Evolutionary conservation across 441 rosid species (phyloP).

Genomic region (Viola pubescens): DNA sequence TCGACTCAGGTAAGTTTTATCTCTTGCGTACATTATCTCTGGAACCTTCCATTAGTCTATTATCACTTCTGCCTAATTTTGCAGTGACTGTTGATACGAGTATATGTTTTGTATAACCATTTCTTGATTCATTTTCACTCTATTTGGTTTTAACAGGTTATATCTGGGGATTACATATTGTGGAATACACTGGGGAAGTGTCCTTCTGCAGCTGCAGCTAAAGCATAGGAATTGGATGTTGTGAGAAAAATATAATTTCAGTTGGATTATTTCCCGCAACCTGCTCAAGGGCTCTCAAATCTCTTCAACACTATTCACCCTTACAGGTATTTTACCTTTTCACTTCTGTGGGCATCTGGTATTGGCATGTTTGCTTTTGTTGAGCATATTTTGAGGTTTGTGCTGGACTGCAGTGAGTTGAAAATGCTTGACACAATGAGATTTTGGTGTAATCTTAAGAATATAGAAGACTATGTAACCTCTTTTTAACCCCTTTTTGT

Average conservation of each 20-base stretch:
- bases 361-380: too few species aligned
- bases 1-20: slow-evolving; percentile 59
- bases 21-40: slow-evolving; percentile 4
- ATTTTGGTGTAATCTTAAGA: too few species aligned
- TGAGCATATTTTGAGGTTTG: too few species aligned
- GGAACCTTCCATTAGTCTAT: neutral
- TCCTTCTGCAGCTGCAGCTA: slow-evolving; percentile 58
- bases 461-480: too few species aligned
- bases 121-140: neutral
- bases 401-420: too few species aligned
- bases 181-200: slow-evolving; percentile 96
- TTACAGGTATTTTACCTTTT: too few species aligned
- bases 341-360: too few species aligned
- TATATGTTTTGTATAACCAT: neutral
- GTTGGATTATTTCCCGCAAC: neutral
- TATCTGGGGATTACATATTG: slow-evolving; percentile 78
- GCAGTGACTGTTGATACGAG: neutral
- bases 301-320: too few species aligned
- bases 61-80: neutral
- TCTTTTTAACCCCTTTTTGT: too few species aligned
- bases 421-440: too few species aligned
- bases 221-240: slow-evolving; percentile 7
- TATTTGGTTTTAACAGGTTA: slow-evolving; percentile 40
- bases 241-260: too few species aligned
- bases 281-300: neutral